phyloP scores from a whole-genome alignment of 2,329 filamentous ascomycete genomes.

The Myriosclerotinia duriaeana region DNA sequence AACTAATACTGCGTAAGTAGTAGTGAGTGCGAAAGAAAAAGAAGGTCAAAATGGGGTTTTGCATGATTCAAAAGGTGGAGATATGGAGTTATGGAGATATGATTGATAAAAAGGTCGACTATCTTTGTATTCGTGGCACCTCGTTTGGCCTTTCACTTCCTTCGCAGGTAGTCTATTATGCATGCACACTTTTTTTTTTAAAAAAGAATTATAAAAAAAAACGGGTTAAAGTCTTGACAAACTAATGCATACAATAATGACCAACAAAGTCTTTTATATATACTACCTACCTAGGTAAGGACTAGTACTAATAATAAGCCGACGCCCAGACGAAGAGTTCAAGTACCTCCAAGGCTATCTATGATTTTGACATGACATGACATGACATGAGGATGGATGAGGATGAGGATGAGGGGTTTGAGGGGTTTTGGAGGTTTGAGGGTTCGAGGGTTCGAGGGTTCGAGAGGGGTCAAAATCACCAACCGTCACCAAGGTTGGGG shows the following conservation, averaged over 20 bases:
- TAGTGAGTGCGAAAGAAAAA: background rate
- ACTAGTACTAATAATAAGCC: no score
- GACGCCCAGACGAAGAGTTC: background rate
- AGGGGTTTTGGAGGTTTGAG: no score
- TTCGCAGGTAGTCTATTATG: no score
- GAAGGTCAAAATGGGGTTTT: constrained; percentile 13
- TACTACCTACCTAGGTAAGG: background rate
- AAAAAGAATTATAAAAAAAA: no score
- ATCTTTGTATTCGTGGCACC: constrained; percentile 18
- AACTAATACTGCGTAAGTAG: no score
- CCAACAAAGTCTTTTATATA: background rate
- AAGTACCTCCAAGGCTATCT: background rate
- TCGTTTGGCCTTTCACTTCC: constrained; percentile 10
- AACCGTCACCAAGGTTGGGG: no score
- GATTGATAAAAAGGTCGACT: constrained; percentile 9
- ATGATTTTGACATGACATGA: background rate
- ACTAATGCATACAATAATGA: constrained; percentile 3
- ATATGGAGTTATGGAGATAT: constrained; percentile 8
- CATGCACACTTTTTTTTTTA: no score
- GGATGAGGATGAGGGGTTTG: no score
- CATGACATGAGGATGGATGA: no score
- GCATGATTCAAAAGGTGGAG: constrained; percentile 18
- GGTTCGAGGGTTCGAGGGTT: background rate
- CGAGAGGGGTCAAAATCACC: background rate
- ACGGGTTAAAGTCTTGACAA: no score